These are phyloP conservation scores for Colletotrichum noveboracense DNA, from an alignment of 2,329 filamentous ascomycete species.

Conservation along the genomic window DNA sequence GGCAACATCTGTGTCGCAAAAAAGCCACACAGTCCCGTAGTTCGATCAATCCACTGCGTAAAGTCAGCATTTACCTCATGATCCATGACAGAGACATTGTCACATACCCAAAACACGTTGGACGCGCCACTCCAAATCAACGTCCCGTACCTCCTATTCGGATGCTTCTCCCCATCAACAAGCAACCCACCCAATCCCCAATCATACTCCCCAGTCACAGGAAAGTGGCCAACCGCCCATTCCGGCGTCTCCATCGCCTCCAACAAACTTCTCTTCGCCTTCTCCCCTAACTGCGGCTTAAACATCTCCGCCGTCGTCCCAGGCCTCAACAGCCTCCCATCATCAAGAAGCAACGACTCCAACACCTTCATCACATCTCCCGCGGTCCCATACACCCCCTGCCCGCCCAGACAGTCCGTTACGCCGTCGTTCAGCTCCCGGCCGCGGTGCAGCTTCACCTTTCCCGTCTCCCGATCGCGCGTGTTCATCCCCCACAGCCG, in stretches of 20 bases:
- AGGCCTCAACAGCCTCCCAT: slow-evolving; percentile 49
- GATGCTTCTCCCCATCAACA: slow-evolving; percentile 39
- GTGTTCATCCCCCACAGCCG: slow-evolving; percentile 18
- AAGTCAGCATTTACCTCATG: not conserved
- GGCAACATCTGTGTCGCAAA: slow-evolving; percentile 48
- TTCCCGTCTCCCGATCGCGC: slow-evolving; percentile 17
- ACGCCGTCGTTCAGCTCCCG: slow-evolving; percentile 18
- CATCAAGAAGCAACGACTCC: slow-evolving; percentile 50
- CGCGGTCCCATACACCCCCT: slow-evolving; percentile 38
- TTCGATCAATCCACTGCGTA: slow-evolving; percentile 36
- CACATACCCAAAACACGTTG: slow-evolving; percentile 51
- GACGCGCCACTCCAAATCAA: slow-evolving; percentile 50
- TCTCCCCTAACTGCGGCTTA: slow-evolving; percentile 44
- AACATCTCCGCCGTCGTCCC: slow-evolving; percentile 51
- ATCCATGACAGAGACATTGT: not conserved
- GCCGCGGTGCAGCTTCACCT: slow-evolving; percentile 5
- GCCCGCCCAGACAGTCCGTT: slow-evolving; percentile 35
- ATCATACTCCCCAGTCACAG: slow-evolving; percentile 39
- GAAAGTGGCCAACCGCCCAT: slow-evolving; percentile 33
- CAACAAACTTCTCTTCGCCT: slow-evolving; percentile 21
- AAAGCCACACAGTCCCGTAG: slow-evolving; percentile 43
- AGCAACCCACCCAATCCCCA: slow-evolving; percentile 48
- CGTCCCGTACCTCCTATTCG: slow-evolving; percentile 40
- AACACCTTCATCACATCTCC: slow-evolving; percentile 49
- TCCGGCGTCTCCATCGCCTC: slow-evolving; percentile 29